Conservation (phyloP, 495 filamentous ascomycete genomes). For the Penicillium silybi region DNA sequence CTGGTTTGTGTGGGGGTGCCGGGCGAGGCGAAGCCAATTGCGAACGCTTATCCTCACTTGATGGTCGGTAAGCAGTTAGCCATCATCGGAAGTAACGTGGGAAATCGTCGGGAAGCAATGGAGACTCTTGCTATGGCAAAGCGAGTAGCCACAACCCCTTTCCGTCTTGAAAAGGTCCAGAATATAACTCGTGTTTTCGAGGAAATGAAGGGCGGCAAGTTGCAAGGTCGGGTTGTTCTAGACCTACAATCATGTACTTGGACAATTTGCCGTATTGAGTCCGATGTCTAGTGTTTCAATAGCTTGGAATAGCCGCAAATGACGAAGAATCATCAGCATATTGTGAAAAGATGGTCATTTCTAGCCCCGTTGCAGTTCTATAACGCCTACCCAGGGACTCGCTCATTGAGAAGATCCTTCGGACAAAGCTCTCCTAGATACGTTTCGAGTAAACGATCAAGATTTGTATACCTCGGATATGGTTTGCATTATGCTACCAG, state of each 20-base stretch:
- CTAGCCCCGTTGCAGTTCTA: too few species aligned
- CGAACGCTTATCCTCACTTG: not conserved
- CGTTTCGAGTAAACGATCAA: too few species aligned
- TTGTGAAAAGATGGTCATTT: too few species aligned
- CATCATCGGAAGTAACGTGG: constrained; percentile 2
- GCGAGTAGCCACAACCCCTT: not conserved
- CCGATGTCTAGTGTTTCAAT: too few species aligned
- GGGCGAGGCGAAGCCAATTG: not conserved
- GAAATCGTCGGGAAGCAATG: constrained; percentile 4
- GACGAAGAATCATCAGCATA: too few species aligned
- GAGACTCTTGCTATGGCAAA: constrained; percentile 3
- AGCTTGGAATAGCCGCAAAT: too few species aligned
- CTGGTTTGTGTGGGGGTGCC: constrained; percentile 58
- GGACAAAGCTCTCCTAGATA: too few species aligned
- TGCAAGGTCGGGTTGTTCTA: not conserved
- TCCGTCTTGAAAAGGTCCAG: not conserved
- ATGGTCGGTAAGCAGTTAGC: constrained; percentile 3
- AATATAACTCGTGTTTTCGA: not conserved
- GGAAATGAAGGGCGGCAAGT: constrained; percentile 4
- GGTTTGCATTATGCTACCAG: too few species aligned
- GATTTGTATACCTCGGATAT: too few species aligned
- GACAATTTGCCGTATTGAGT: too few species aligned
- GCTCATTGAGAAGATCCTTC: too few species aligned
- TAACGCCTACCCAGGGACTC: too few species aligned
- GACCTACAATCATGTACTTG: constrained; percentile 1